Evolutionary conservation across 192 early-diverging fungal genomes (phyloP).

Genomic region (Podila minutissima): DNA sequence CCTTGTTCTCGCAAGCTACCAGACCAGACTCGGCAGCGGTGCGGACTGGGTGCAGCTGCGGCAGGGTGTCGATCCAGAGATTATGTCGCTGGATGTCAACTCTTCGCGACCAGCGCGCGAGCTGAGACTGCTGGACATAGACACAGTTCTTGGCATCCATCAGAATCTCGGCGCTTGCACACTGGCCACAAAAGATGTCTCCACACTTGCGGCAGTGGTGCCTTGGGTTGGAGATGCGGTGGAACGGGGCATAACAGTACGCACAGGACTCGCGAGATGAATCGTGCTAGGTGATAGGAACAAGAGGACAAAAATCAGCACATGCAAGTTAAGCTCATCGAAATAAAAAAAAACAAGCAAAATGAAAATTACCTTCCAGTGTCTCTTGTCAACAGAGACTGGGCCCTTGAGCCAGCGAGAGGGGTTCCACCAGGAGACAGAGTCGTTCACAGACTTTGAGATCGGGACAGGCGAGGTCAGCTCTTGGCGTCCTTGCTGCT

Average conservation of each 20-base stretch:
- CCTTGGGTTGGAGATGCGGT: conserved; percentile 39
- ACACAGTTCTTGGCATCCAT: conserved; percentile 54
- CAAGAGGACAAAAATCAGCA: neutral
- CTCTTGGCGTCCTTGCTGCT: conserved; percentile 45
- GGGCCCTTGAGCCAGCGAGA: conserved; percentile 29
- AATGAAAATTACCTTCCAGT: conserved; percentile 33
- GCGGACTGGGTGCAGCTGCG: conserved; percentile 42
- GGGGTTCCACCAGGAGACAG: conserved; percentile 37
- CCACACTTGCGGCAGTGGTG: conserved; percentile 50
- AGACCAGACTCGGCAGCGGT: conserved; percentile 36
- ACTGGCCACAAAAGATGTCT: conserved; percentile 44
- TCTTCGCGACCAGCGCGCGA: conserved; percentile 40
- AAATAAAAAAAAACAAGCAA: neutral
- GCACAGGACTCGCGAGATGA: conserved; percentile 42
- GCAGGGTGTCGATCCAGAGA: conserved; percentile 49
- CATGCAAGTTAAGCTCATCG: neutral
- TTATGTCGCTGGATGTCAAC: conserved; percentile 47
- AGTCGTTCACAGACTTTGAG: conserved; percentile 28
- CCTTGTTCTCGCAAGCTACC: conserved; percentile 7
- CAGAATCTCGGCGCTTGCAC: conserved; percentile 46
- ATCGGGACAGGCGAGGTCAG: conserved; percentile 32
- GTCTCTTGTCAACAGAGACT: conserved; percentile 35
- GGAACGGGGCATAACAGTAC: conserved; percentile 38
- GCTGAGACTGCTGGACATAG: conserved; percentile 47
- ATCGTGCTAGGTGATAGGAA: conserved; percentile 22